Evolutionary conservation across 2,329 filamentous ascomycete genomes (phyloP), one percentile per base, ranked within the genome.

Genomic region (Pyrenophora tritici-repentis): DNA sequence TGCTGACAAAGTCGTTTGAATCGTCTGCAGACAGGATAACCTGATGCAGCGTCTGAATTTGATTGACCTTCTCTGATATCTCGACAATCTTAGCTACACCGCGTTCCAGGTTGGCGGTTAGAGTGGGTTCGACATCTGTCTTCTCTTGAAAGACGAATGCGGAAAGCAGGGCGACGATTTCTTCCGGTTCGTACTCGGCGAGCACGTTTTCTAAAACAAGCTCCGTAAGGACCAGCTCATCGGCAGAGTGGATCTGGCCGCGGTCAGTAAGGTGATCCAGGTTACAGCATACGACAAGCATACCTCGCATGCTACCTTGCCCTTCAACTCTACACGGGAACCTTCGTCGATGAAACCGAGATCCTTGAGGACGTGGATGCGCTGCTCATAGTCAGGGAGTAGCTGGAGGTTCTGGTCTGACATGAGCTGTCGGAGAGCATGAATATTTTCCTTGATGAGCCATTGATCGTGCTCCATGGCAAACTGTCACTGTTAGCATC

Each of bases 121-220:
- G 78, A 3, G 86, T 89, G 0, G 94, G 93, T 14, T 87, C 84
- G 5, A 83, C 83, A 20, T 91, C 87, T 0, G 94, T 97, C 77
- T 97, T 97, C 71, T 99, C 94, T 70, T 97, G 91, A 79, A 99
- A 99, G 2, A 99, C 92, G 72, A 99, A 99, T 1, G 90, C 86
- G 0, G 92, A 97, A 2, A 99, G 82, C 3, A 99, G 81, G 9
- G 94, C 92, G 1, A 96, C 94, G 56, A 99, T 97, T 74, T 99
- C 94, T 61, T 96, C 91, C 1, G 93, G 91, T 65, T 97, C 93
- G 73, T 94, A 97, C 55, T 95, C 89, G 42, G 93, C 92, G 3
- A 99, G 85, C 2, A 97, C 91, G 65, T 99, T 99, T 75, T 99
- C 94, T 14, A 99, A 86, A 40, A 99, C 91, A 5, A 97, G 83